phyloP scores from a whole-genome alignment of 805 yeast genomes.

The Yamadazyma philogaea region DNA sequence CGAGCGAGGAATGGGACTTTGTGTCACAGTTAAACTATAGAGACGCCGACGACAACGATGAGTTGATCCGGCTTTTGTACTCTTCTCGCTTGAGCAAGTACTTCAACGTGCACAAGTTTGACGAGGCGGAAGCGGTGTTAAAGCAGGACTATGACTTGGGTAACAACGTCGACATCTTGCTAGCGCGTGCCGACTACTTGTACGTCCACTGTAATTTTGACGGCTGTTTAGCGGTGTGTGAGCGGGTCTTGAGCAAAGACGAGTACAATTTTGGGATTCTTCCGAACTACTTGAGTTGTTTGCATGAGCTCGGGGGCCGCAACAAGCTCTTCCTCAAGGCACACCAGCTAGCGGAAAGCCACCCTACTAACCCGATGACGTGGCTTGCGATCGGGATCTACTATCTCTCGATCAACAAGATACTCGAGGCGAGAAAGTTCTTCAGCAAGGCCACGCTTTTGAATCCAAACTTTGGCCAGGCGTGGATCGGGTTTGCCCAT shows the following conservation, averaged over 20 bases:
- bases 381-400: constrained; percentile 94
- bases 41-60: constrained; percentile 75
- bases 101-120: constrained; percentile 52
- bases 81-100: constrained; percentile 74
- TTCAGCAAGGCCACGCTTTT: constrained; percentile 86
- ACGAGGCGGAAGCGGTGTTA: constrained; percentile 64
- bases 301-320: constrained; percentile 79
- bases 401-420: constrained; percentile 69
- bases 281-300: constrained; percentile 78
- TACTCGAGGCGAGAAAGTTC: constrained; percentile 79
- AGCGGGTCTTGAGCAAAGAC: constrained; percentile 54
- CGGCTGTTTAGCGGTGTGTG: constrained; percentile 74
- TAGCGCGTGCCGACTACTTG: constrained; percentile 64
- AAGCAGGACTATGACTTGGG: constrained; percentile 69
- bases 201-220: constrained; percentile 77
- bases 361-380: constrained; percentile 77
- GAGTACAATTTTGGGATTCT: constrained; percentile 66
- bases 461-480: constrained; percentile 87
- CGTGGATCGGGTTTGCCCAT: constrained; percentile 98
- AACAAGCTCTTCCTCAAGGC: constrained; percentile 78
- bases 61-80: constrained; percentile 73
- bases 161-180: constrained; percentile 65
- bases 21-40: constrained; percentile 62
- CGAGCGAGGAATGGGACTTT: constrained; percentile 85
- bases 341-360: constrained; percentile 79